These are phyloP conservation scores for Ophiostoma angusticollis DNA, from an alignment of 2,329 filamentous ascomycete genomes.

Conservation along the genomic window DNA sequence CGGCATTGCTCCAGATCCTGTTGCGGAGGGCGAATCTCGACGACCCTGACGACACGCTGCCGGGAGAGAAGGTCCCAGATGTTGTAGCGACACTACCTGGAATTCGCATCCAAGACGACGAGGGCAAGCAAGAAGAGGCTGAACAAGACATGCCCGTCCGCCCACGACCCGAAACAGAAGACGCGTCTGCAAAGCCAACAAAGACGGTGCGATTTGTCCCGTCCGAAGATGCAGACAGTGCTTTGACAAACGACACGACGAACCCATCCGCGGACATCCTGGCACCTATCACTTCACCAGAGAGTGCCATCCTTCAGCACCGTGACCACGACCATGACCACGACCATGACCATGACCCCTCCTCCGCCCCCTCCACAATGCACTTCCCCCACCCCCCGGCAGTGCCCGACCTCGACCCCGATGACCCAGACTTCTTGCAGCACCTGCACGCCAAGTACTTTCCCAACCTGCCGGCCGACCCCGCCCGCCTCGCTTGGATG, in stretches of 20 bases:
- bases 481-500: conserved; percentile 83
- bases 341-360: conserved; percentile 13
- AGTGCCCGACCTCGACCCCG: conserved; percentile 66
- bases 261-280: conserved; percentile 28
- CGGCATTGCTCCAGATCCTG: conserved; percentile 62
- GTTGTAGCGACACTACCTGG: conserved; percentile 3
- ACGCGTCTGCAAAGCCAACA: neutral
- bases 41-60: conserved; percentile 31
- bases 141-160: conserved; percentile 3
- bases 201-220: conserved; percentile 15
- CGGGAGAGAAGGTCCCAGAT: conserved; percentile 2
- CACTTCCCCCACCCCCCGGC: conserved; percentile 48
- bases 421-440: conserved; percentile 68
- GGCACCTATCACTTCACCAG: conserved; percentile 25
- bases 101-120: conserved; percentile 3
- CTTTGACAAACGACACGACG: neutral
- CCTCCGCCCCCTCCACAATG: conserved; percentile 21
- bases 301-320: conserved; percentile 8
- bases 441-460: conserved; percentile 91
- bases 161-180: conserved; percentile 9
- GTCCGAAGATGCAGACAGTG: conserved; percentile 3
- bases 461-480: conserved; percentile 72
- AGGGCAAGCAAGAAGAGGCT: conserved; percentile 4
- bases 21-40: conserved; percentile 66
- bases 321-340: conserved; percentile 15